Base-by-base conservation (phyloP, 345 rosid genomes). In the Salix brachista region DNA sequence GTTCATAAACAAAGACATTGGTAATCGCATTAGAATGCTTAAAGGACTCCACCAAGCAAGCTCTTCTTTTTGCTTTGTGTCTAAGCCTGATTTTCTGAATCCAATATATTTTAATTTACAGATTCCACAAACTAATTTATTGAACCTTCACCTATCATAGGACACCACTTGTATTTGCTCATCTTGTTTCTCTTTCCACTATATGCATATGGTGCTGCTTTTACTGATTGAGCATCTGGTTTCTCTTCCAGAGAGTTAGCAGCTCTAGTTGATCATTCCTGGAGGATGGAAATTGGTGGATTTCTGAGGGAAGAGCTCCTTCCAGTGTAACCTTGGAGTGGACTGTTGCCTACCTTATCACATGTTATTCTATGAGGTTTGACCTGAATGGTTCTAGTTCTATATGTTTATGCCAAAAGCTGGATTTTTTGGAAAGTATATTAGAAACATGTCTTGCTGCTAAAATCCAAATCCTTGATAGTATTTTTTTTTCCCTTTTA, bases 271-370 rank as follows among this genome's bases (percentile, higher is more conserved):
- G 98, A 93, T 87, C 89, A 70, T 76, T 91, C 98, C 58, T 93
- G 98, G 97, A 90, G 91, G 83, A 95, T 93, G 96, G 92, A 90
- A 78, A 90, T 92, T 90, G 97, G 92, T 50, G 98, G 98, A 80
- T 76, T 86, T 83, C 82, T 93, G 67, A 79, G 65, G 73, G 90
- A 91, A 80, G 97, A 90, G 78, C 80, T 46, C 8, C 79, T 86
- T 75, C 88, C 86, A 48, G 64, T 84, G 65, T 93, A 80, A 84
- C 74, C 68, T 70, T n/a, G 48, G 56, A 75, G 39, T 65, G 54
- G 36, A 50, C 77, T 48, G 10, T 50, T 76, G 41, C 71, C 71
- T 75, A 56, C 30, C 70, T 44, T 70, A n/a, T 42, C 28, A n/a
- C 61, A 73, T 67, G 44, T 13, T 37, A 68, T 42, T n/a, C 58